Percentiles rank a stretch among this genome's conserved stretches.
Conservation (phyloP, 1,284 basidiomycete species). For the Fomitopsis schrenkii region DNA sequence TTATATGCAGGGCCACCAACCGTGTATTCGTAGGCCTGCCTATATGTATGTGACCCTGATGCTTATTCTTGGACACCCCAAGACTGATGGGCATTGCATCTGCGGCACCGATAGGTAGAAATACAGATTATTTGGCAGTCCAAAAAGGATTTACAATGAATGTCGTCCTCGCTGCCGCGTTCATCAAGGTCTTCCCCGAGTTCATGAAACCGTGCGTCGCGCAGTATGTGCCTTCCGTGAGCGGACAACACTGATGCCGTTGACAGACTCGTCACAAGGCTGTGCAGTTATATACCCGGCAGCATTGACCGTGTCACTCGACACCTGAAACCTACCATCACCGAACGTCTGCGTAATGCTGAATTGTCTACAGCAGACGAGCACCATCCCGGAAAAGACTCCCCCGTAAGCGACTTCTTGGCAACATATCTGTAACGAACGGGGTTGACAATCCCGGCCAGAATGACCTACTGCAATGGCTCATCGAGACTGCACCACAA, state of each 20-base stretch:
- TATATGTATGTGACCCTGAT: slow-evolving; percentile 28
- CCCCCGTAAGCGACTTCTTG: background rate
- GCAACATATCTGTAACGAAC: background rate
- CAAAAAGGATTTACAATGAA: slow-evolving; percentile 29
- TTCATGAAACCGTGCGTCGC: slow-evolving; percentile 25
- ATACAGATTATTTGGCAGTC: slow-evolving; percentile 30
- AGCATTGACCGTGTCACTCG: background rate
- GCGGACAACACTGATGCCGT: no score
- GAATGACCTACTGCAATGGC: slow-evolving; percentile 43
- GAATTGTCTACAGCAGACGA: background rate
- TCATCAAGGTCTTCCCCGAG: slow-evolving; percentile 32
- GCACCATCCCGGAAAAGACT: background rate
- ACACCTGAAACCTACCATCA: background rate
- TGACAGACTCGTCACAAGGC: background rate
- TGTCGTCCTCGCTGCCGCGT: slow-evolving; percentile 19
- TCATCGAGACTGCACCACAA: slow-evolving; percentile 34
- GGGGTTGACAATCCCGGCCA: slow-evolving; percentile 9
- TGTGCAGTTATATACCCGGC: background rate
- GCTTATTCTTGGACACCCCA: background rate
- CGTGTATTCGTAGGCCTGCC: slow-evolving; percentile 41
- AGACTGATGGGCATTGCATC: background rate
- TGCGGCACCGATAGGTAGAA: slow-evolving; percentile 29
- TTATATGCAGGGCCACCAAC: slow-evolving; percentile 35
- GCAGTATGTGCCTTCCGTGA: background rate
- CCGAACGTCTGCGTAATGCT: background rate